phyloP scores from a whole-genome alignment of 2,329 filamentous ascomycete genomes.

The Trichophyton verrucosum region DNA sequence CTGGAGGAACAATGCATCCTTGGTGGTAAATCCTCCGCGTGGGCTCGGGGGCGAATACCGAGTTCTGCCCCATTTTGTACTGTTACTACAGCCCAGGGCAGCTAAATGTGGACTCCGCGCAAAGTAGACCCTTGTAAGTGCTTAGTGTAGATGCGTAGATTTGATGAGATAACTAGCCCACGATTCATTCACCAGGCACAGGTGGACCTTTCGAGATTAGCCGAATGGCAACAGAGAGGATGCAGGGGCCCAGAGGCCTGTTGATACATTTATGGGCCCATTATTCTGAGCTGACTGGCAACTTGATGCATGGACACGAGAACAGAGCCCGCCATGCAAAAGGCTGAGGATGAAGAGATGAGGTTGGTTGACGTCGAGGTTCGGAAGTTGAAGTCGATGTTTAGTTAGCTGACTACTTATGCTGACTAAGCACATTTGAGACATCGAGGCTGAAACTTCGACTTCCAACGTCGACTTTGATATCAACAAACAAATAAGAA shows the following conservation, averaged over 20 bases:
- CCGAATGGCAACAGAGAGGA: neutral
- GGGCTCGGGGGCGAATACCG: slow-evolving; percentile 4
- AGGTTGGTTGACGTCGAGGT: neutral
- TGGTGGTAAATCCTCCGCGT: slow-evolving; percentile 1
- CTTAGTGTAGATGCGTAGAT: neutral
- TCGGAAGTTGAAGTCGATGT: neutral
- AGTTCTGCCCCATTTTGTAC: neutral
- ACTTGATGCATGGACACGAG: neutral
- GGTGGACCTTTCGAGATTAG: neutral
- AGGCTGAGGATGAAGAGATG: neutral
- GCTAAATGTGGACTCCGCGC: slow-evolving; percentile 1
- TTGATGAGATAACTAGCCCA: neutral
- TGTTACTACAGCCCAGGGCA: neutral
- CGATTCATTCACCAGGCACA: neutral
- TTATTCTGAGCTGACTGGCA: neutral
- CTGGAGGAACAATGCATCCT: neutral
- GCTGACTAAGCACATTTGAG: neutral
- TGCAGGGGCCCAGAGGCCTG: neutral
- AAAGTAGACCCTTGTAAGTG: neutral
- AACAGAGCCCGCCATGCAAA: neutral
- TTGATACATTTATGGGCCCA: neutral
- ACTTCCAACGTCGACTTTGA: neutral
- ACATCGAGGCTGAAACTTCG: neutral
- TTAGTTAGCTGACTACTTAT: neutral
- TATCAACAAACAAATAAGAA: neutral